A percentile compares a stretch with the other conserved stretches of the same genome.
Evolutionary conservation across 2,329 filamentous ascomycete genomes (phyloP).

Genomic region (Aspergillus viridinutans): DNA sequence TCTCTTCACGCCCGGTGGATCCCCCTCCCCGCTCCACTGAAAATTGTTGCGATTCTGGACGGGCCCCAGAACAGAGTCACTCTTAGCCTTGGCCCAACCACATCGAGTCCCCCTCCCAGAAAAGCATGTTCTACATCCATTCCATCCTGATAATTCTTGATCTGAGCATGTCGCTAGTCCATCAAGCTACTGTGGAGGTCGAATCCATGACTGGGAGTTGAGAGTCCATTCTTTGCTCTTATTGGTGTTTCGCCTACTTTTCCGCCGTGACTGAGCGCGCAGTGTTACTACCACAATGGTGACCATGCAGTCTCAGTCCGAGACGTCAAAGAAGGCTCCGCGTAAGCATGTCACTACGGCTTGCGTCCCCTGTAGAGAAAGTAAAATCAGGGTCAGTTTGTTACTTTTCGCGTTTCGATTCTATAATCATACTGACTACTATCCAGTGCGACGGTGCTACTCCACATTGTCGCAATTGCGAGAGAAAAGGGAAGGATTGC

Average conservation of each 20-base stretch:
- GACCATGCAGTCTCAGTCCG: conserved; percentile 22
- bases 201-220: neutral
- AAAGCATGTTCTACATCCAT: neutral
- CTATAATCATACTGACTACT: neutral
- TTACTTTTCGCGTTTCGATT: neutral
- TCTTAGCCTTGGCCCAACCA: neutral
- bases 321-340: conserved; percentile 28
- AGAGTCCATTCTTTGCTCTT: neutral
- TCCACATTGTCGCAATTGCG: conserved; percentile 37
- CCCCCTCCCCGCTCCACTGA: conserved; percentile 12
- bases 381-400: conserved; percentile 40
- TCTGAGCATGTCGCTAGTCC: neutral
- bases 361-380: conserved; percentile 44
- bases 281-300: neutral
- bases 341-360: conserved; percentile 45
- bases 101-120: neutral
- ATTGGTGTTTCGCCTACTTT: neutral
- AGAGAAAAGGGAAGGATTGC: conserved; percentile 36
- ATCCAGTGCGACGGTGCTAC: conserved; percentile 35
- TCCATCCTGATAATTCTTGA: neutral
- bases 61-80: neutral
- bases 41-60: neutral
- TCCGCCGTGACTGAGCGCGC: neutral
- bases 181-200: neutral
- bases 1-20: conserved; percentile 8